A percentile compares a stretch with the other conserved stretches of the same genome.
Evolutionary conservation across 1,284 basidiomycete species (phyloP).

Genomic region (Kalmanozyma brasiliensis): DNA sequence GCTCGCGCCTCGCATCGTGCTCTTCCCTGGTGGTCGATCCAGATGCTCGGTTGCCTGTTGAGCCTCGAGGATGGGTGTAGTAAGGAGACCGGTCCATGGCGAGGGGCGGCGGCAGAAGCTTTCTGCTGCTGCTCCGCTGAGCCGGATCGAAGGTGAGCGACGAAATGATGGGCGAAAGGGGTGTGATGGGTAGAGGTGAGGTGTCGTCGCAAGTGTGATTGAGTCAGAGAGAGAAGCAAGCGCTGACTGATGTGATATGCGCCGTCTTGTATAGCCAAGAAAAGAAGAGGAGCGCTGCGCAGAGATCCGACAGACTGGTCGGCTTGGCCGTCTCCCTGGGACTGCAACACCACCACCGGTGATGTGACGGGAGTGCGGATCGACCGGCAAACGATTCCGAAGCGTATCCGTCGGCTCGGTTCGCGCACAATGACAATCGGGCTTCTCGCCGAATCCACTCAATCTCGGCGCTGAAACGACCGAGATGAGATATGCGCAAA

Average conservation of each 20-base stretch:
- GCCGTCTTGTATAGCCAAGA: too few species aligned
- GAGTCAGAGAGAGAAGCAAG: neutral
- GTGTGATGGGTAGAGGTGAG: neutral
- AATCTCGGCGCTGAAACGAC: too few species aligned
- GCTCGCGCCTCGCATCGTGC: slow-evolving; percentile 10
- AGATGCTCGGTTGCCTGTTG: slow-evolving; percentile 10
- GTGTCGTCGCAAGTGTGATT: too few species aligned
- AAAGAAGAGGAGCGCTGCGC: too few species aligned
- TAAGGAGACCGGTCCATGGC: slow-evolving; percentile 41
- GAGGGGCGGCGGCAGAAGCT: slow-evolving; percentile 26
- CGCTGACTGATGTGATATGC: too few species aligned
- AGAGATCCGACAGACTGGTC: too few species aligned
- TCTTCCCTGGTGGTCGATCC: too few species aligned
- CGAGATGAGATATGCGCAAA: too few species aligned
- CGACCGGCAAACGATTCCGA: too few species aligned
- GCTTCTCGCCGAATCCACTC: too few species aligned
- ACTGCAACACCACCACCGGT: neutral
- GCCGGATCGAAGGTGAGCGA: slow-evolving; percentile 27
- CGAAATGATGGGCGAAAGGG: slow-evolving; percentile 44
- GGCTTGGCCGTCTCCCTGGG: neutral
- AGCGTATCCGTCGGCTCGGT: too few species aligned
- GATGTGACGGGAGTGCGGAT: neutral
- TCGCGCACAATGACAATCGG: too few species aligned
- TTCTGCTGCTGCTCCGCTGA: slow-evolving; percentile 44
- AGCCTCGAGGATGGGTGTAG: slow-evolving; percentile 20